These are phyloP conservation scores for Termitomyces sp. DNA, from an alignment of 768 basidiomycete genomes.

Conservation along the genomic window DNA sequence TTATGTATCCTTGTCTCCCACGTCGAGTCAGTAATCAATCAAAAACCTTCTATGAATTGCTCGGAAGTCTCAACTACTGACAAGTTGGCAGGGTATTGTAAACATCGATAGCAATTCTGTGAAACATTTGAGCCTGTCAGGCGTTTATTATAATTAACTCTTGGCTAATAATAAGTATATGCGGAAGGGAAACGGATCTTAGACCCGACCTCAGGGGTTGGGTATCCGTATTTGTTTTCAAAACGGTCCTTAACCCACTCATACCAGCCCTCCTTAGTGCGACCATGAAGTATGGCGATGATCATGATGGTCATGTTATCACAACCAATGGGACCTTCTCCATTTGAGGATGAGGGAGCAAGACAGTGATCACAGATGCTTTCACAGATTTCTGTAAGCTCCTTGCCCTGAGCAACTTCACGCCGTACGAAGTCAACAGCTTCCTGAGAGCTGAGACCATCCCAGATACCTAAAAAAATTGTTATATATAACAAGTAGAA, in stretches of 20 bases:
- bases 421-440: conserved; percentile 85
- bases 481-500: conserved; percentile 3
- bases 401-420: conserved; percentile 70
- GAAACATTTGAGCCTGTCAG: too few species aligned
- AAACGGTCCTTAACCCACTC: conserved; percentile 83
- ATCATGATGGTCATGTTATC: conserved; percentile 99
- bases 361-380: conserved; percentile 89
- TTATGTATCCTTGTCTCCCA: too few species aligned
- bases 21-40: too few species aligned
- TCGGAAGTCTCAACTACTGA: too few species aligned
- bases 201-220: conserved; percentile 46
- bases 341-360: conserved; percentile 87
- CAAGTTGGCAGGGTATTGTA: too few species aligned
- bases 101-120: too few species aligned
- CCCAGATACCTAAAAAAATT: conserved; percentile 87
- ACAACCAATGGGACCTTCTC: conserved; percentile 83
- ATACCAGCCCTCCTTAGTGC: conserved; percentile 88
- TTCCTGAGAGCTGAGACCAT: conserved; percentile 90
- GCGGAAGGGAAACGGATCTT: too few species aligned
- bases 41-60: too few species aligned
- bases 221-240: conserved; percentile 64
- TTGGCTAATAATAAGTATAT: too few species aligned
- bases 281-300: conserved; percentile 80
- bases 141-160: too few species aligned
- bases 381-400: conserved; percentile 81